Conservation (phyloP, 768 basidiomycete species). For the Leccinellum luteum region DNA sequence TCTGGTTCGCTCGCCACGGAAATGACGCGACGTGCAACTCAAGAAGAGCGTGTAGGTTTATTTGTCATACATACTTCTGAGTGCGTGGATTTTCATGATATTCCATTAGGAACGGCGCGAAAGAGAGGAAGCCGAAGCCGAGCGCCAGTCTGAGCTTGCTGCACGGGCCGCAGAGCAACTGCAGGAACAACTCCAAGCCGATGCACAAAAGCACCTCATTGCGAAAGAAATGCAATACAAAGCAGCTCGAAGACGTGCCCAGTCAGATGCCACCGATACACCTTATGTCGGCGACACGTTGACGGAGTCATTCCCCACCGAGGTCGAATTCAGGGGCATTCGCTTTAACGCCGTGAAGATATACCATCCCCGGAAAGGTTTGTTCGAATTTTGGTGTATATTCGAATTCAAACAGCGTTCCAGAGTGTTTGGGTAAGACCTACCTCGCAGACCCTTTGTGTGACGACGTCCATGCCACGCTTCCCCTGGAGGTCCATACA, state of each 20-base stretch:
- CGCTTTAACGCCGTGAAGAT: slow-evolving; percentile 64
- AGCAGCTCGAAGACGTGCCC: slow-evolving; percentile 56
- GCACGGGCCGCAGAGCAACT: slow-evolving; percentile 56
- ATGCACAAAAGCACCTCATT: slow-evolving; percentile 51
- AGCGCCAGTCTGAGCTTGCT: slow-evolving; percentile 47
- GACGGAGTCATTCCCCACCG: slow-evolving; percentile 57
- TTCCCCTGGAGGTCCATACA: slow-evolving; percentile 66
- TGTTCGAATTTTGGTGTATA: slow-evolving; percentile 11
- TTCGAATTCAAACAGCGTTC: not conserved
- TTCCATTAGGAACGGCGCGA: slow-evolving; percentile 46
- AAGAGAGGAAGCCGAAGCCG: slow-evolving; percentile 55
- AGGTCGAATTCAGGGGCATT: slow-evolving; percentile 58
- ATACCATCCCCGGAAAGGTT: slow-evolving; percentile 71
- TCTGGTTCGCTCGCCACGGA: slow-evolving; percentile 72
- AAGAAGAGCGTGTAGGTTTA: slow-evolving; percentile 59
- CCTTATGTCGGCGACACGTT: slow-evolving; percentile 48
- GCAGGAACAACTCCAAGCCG: slow-evolving; percentile 64
- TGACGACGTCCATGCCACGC: slow-evolving; percentile 55
- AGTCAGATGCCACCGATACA: slow-evolving; percentile 69
- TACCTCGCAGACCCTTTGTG: slow-evolving; percentile 76
- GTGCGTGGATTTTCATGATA: not conserved
- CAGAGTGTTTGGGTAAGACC: slow-evolving; percentile 62
- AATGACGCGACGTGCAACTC: slow-evolving; percentile 72
- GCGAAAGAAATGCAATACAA: slow-evolving; percentile 50
- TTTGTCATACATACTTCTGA: not conserved